A percentile compares a stretch with the other conserved stretches of the same genome.
Conservation (phyloP, 257 asterid genomes). For the Solanum acaule region DNA sequence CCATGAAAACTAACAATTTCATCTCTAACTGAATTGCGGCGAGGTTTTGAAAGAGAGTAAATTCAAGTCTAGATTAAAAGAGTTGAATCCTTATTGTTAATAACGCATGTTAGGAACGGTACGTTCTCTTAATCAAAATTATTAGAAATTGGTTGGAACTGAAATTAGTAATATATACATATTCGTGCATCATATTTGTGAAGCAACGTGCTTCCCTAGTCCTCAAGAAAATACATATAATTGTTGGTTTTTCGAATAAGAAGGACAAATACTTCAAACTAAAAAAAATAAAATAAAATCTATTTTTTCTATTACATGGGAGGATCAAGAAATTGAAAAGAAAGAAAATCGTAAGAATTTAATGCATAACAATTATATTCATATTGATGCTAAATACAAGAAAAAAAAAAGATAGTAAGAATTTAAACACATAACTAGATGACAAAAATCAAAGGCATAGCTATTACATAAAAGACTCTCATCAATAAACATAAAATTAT, state of each 20-base stretch:
- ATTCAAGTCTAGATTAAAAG: fast-evolving
- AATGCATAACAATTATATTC: not conserved
- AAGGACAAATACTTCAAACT: not conserved
- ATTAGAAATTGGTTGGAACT: too few relatives aligned
- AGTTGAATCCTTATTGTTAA: too few relatives aligned
- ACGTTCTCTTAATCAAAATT: too few relatives aligned
- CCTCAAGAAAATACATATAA: not conserved
- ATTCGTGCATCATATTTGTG: not conserved
- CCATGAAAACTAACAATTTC: not conserved
- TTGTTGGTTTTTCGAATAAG: not conserved
- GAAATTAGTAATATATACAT: too few relatives aligned
- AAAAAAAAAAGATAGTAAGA: not conserved
- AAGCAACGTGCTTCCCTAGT: not conserved
- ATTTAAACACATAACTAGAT: not conserved
- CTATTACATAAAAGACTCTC: not conserved
- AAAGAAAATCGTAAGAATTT: not conserved
- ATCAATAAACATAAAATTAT: not conserved
- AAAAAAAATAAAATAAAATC: too few relatives aligned
- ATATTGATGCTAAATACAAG: not conserved
- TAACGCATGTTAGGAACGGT: too few relatives aligned
- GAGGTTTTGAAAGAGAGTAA: not conserved
- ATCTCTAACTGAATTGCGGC: not conserved
- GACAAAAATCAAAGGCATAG: too few relatives aligned
- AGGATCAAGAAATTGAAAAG: not conserved
- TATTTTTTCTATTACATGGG: not conserved